Evolutionary conservation across 169 alveolate species (phyloP).

Genomic region (Eimeria brunetti): DNA sequence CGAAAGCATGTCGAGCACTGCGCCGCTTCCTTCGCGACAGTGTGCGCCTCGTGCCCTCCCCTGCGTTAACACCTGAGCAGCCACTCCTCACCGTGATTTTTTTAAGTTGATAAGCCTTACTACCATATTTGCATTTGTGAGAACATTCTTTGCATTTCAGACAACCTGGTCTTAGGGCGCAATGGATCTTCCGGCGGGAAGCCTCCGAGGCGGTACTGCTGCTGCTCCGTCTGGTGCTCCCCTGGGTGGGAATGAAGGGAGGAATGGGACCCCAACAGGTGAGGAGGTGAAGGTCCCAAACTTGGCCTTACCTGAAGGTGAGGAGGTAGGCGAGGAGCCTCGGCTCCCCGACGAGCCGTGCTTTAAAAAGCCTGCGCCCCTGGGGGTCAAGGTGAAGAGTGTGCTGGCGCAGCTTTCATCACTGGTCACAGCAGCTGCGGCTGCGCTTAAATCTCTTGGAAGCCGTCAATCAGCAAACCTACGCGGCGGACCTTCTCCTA

Average conservation of each 20-base stretch:
- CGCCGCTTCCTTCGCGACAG: constrained; percentile 1
- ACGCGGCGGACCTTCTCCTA: not conserved
- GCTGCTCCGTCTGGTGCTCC: not conserved
- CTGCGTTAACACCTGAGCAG: not conserved
- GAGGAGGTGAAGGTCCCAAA: not conserved
- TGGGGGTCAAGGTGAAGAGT: not conserved
- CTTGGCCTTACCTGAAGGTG: not conserved
- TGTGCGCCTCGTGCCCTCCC: not conserved
- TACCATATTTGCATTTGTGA: too few relatives aligned
- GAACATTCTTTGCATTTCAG: not conserved
- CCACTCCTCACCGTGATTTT: not conserved
- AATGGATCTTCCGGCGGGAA: not conserved
- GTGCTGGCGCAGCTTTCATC: not conserved
- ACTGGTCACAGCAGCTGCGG: not conserved
- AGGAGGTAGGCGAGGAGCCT: not conserved
- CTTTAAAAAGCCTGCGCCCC: constrained; percentile 12
- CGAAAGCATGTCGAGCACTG: constrained; percentile 18
- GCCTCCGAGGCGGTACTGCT: not conserved
- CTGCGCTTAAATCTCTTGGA: not conserved
- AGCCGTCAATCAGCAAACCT: not conserved
- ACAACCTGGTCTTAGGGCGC: not conserved
- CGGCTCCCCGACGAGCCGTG: constrained; percentile 62
- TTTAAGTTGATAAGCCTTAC: not conserved
- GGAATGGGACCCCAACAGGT: not conserved
- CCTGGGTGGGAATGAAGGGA: not conserved